Evolutionary conservation across 208 protist species (phyloP), one percentile per base, ranked within the genome.

Genomic region (Leishmania major): DNA sequence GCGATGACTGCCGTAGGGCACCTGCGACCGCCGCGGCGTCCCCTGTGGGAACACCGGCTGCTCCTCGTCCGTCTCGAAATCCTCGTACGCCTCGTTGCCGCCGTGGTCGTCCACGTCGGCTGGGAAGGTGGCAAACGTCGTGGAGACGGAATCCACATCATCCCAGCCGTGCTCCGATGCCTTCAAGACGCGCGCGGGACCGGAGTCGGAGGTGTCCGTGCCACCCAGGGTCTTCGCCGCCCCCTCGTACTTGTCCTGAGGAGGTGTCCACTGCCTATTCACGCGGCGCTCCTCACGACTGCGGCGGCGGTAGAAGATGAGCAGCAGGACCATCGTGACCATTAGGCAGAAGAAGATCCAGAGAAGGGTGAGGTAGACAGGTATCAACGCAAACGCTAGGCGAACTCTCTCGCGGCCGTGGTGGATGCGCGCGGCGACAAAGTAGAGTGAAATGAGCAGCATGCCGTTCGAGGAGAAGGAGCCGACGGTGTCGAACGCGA

Each of bases 401-500:
- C 79, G 82, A 1, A 89, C 83, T 77, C 75, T 79, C 17, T 80
- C 47, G 51, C 80, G 87, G 7, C 92, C 95, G 17, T 85, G 90
- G 77, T 92, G 84, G 43, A 97, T 90, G 60, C 90, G 91, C 31
- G 93, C 93, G 31, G 89, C 92, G 66, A 93, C 88, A 81, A 97
- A 93, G 86, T 96, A 97, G 11, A 97, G 86, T 35, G 93, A 94
- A 49, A 90, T 79, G 51, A 97, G 86, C 49, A 96, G 70, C 49
- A 93, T 88, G 79, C 95, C 92, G 81, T 97, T 96, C 43, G 87
- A 84, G 78, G 96, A 95, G 82, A 97, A 95, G 71, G 95, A 93
- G 74, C 91, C 90, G 25, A 97, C 72, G 22, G 90, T 94, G 85
- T 96, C 93, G 77, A 97, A 97, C 45, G 87, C 88, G 57, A 97